A percentile compares a stretch with the other conserved stretches of the same genome.
Conservation (phyloP, 345 rosid species). For the Odontarrhena argentea region DNA sequence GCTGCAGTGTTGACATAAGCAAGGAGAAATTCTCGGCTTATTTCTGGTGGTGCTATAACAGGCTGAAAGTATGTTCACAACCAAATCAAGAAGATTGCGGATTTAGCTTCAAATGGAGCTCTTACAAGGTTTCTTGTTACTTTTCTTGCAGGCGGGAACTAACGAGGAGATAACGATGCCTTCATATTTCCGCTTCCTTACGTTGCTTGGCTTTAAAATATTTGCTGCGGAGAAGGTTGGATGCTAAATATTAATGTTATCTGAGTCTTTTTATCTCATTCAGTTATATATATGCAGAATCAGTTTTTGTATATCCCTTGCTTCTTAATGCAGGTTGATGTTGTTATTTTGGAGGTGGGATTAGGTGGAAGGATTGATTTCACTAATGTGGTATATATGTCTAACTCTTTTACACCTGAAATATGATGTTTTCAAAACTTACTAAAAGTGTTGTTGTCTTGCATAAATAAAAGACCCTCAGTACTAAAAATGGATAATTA, state of each 20-base stretch:
- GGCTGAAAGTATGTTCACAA: constrained; percentile 65
- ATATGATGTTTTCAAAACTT: neutral
- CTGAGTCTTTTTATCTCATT: too few relatives aligned
- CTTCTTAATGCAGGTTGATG: constrained; percentile 74
- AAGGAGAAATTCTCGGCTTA: constrained; percentile 91
- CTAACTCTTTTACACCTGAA: neutral
- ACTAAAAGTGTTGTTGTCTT: neutral
- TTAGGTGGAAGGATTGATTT: constrained; percentile 93
- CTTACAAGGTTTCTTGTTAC: too few relatives aligned
- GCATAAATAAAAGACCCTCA: too few relatives aligned
- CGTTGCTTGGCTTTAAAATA: constrained; percentile 91
- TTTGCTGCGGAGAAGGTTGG: constrained; percentile 93
- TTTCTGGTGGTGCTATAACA: constrained; percentile 98
- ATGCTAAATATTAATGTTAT: constrained; percentile 2
- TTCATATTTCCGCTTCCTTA: constrained; percentile 84
- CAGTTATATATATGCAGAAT: neutral
- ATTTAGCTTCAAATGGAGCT: too few relatives aligned
- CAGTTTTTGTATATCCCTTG: constrained; percentile 1
- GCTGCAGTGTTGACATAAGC: constrained; percentile 73
- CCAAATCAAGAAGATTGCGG: neutral
- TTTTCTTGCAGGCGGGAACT: constrained; percentile 58
- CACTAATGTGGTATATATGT: constrained; percentile 80
- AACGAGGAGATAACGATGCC: constrained; percentile 92
- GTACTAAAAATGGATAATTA: neutral
- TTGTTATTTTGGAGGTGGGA: constrained; percentile 92